These are phyloP conservation scores for Boletus tylopilopsis DNA, from an alignment of 768 basidiomycete species.

Conservation along the genomic window DNA sequence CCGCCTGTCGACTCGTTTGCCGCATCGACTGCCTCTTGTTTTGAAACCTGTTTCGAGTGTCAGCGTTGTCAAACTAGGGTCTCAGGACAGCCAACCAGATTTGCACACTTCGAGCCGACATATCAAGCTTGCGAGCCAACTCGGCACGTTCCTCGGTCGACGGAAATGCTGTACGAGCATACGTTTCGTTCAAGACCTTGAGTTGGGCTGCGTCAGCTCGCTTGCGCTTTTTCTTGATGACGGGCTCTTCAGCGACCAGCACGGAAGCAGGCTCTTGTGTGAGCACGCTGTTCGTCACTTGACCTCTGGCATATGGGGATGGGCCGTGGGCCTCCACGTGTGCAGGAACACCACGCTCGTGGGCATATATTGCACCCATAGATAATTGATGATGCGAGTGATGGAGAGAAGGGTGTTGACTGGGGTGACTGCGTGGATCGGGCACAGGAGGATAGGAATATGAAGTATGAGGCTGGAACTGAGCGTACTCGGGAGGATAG, in stretches of 20 bases:
- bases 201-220: constrained; percentile 78
- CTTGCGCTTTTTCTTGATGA: constrained; percentile 85
- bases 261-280: constrained; percentile 33
- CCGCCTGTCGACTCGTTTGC: constrained; percentile 65
- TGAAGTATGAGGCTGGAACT: constrained; percentile 38
- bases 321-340: constrained; percentile 38
- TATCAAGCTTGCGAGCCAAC: constrained; percentile 71
- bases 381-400: constrained; percentile 31
- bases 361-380: constrained; percentile 23
- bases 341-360: constrained; percentile 35
- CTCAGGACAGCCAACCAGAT: constrained; percentile 57
- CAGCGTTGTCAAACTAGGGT: constrained; percentile 16
- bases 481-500: constrained; percentile 53
- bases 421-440: constrained; percentile 33
- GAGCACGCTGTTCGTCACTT: constrained; percentile 28
- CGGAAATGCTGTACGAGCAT: constrained; percentile 79
- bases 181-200: constrained; percentile 77
- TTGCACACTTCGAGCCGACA: constrained; percentile 83
- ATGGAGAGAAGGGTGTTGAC: constrained; percentile 24
- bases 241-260: constrained; percentile 54
- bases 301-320: constrained; percentile 51
- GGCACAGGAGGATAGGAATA: constrained; percentile 34
- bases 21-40: constrained; percentile 83
- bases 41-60: constrained; percentile 62
- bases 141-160: constrained; percentile 83